Base-by-base conservation (phyloP, 192 early-diverging fungal species). In the Gonapodya prolifera region DNA sequence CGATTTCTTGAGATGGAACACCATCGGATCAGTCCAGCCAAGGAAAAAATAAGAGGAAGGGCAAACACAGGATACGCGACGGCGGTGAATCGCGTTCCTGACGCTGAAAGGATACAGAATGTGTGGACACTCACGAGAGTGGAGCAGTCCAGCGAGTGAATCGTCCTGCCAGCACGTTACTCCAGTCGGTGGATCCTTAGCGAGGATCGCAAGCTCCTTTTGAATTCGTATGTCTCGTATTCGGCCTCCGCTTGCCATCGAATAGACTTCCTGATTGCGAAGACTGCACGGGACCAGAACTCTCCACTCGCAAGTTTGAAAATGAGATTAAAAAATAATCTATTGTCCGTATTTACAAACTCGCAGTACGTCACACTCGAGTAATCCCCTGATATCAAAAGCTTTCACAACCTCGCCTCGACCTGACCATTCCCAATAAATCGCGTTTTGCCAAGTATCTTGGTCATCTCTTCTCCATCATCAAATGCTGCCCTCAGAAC, bases 401-500 rank as follows among this genome's bases (percentile, higher is more conserved):
- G 23, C 23, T 16, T 23, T 61, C 45, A 61, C 45, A 61, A 61
- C 45, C 45, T 61, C 45, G 45, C 45, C 45, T 61, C 45, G 8
- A 61, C 45, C 23, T 16, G 8, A 16, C 8, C 8, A 8, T 61
- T 23, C 23, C 45, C 45, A 61, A 61, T 16, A 16, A 8, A 16
- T 61, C 23, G 8, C 45, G 8, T 61, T 61, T 61, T 61, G 45
- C 45, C 45, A 8, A 75, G 28, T 75, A 2, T 76, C 75, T 2
- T 13, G 18, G 75, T 61, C 75, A 34, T 16, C 35, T 28, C 2
- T 76, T 61, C 45, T 2, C 75, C 76, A 30, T 70, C 77, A 23
- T 84, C 83, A 79, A 90, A 83, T 23, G 87, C 88, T 34, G 83
- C 85, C 30, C 82, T 77, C n/a, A 95, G 76, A 2, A 94, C 92